Percentiles rank a stretch among this genome's conserved stretches.
Conservation (phyloP, 179 eudicot genomes). For the Spinacia oleracea region DNA sequence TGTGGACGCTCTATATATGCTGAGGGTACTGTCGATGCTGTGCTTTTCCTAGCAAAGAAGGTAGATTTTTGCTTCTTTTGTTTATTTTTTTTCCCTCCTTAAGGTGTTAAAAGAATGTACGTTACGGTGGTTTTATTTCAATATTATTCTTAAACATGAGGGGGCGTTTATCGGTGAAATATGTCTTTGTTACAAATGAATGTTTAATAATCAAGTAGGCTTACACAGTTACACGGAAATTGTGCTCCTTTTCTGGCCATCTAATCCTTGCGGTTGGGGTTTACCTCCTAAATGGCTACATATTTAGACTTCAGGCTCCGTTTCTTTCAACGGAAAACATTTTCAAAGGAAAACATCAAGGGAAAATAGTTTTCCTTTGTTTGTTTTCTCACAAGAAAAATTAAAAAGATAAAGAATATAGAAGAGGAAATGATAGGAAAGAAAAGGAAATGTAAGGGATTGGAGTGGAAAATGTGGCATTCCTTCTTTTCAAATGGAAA, state of each 20-base stretch:
- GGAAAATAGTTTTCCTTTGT: no score
- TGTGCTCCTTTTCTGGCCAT: background rate
- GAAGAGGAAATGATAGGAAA: no score
- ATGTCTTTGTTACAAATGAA: background rate
- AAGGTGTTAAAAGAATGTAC: background rate
- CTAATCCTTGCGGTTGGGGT: background rate
- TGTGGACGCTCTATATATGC: slow-evolving; percentile 98
- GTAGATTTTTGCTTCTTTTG: slow-evolving; percentile 31
- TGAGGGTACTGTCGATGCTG: slow-evolving; percentile 92
- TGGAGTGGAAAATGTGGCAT: no score
- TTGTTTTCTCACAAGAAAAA: no score
- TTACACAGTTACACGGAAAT: background rate
- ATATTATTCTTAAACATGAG: background rate
- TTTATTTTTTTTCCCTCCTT: background rate
- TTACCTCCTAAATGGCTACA: no score
- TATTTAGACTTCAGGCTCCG: no score
- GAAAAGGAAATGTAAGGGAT: no score
- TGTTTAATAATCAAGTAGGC: background rate
- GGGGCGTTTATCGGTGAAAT: background rate
- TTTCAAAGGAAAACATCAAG: no score
- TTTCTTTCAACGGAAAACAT: no score
- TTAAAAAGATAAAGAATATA: no score
- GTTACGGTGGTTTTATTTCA: background rate
- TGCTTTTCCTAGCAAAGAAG: slow-evolving; percentile 84
- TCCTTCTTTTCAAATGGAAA: no score